Evolutionary conservation across 1,284 basidiomycete species (phyloP), one percentile per base, ranked within the genome.

Genomic region (Ustilago lituana): DNA sequence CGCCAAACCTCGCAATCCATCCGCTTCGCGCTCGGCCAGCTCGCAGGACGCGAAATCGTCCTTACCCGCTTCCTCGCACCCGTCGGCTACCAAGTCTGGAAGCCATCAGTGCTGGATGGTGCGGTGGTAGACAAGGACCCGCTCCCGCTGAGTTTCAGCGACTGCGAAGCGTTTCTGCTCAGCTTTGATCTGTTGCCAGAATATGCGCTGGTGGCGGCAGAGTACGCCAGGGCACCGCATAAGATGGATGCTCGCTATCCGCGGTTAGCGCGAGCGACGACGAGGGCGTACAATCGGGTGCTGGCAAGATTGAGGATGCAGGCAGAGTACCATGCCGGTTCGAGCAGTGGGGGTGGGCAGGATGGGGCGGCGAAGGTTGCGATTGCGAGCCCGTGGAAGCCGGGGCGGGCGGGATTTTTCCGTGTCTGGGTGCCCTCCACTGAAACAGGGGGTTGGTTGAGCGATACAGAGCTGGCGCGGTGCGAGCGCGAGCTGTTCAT

Each of bases 371-470:
- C 6, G 27, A 12, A 29, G 6, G 27, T 12, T 29, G 27, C 27
- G 27, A 47, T 60, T 33, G 39, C 48, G 8, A 62, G 58, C n/a
- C 79, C 77, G 19, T 79, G 72, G 68, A 80, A 78, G 59, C 54
- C 72, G 0, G 83, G 82, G 0, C 68, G 83, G 23, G 83, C 83
- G 4, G 78, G 82, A 1, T 46, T 69, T n/a, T 79, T 83, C 50
- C 76, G 81, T 4, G 81, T 81, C 5, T 85, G 84, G 84, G 82
- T 84, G 9, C 79, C 78, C 1, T 56, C 58, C 22, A n/a, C 73
- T 62, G 70, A 77, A 22, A 23, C 53, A 12, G 56, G 58, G 8
- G 55, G 58, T 1, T 79, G 76, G 72, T n/a, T 76, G 20, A 71
- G 55, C 38, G 73, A 78, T 50, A 65, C 62, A 4, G 79, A 81